A percentile compares a stretch with the other conserved stretches of the same genome.
phyloP scores from a whole-genome alignment of 176 grass and related monocot genomes.

The Carex scoparia region DNA sequence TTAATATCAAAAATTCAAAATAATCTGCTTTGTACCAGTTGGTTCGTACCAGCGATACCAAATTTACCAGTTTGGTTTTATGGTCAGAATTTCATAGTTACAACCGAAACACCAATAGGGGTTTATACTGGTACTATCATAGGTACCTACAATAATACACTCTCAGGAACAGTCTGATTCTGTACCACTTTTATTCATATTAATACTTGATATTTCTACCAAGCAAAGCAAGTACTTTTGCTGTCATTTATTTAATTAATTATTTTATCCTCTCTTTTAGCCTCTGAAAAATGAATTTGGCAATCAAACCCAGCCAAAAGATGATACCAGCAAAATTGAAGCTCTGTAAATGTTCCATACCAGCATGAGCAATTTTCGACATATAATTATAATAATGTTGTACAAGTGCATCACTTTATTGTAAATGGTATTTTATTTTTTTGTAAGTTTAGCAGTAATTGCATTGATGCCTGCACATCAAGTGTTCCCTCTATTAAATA shows the following conservation, averaged over 20 bases:
- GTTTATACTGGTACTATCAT: background rate
- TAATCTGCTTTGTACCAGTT: background rate
- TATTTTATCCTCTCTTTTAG: background rate
- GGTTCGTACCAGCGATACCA: background rate
- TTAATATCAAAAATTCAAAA: background rate
- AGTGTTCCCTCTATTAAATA: background rate
- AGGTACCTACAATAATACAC: background rate
- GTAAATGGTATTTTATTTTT: background rate
- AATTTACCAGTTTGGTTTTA: background rate
- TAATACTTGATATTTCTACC: background rate
- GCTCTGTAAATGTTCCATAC: constrained; percentile 5
- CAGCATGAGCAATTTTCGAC: background rate
- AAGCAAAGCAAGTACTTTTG: background rate
- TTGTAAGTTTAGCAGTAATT: background rate
- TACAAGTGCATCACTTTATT: background rate
- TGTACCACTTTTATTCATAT: background rate
- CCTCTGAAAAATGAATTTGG: background rate
- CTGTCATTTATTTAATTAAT: background rate
- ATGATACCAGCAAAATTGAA: background rate
- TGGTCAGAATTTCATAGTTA: background rate
- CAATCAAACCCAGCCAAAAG: background rate
- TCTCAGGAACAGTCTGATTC: background rate
- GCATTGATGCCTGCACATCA: background rate
- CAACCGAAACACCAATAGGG: background rate
- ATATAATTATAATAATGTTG: background rate